Base-by-base conservation (phyloP, 306 rosid species). In the Coriaria nepalensis region DNA sequence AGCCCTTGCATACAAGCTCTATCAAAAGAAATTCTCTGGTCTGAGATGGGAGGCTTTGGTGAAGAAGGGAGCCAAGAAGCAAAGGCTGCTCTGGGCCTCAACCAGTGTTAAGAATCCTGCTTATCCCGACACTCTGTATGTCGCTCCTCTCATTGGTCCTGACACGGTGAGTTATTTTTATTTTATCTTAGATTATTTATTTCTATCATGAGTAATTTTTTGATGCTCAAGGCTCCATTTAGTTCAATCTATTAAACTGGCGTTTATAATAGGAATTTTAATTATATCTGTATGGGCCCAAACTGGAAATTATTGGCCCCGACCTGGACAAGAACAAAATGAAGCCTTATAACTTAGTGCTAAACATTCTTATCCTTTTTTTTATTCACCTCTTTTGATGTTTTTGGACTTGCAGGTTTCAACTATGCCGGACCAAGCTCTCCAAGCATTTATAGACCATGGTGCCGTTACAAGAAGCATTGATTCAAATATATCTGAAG, bases 61-160 rank as follows among this genome's bases (percentile, higher is more conserved):
- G 61, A 84, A 85, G 60, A 90, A 74, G 44, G 98, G 98, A 33
- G 98, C 95, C 54, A 90, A 90, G 75, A 90, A 90, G 78, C 98
- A 90, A 75, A 84, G 98, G 71, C 43, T 90, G 66, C 87, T 90
- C 43, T 90, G 98, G 98, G 98, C 98, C 47, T 90, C 98, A 13
- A 90, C 98, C 56, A 90, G 98, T 49, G 98, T 90, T 62, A 90
- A 90, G 85, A 90, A 90, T 59, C 98, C 98, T 4, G 98, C 98
- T 39, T 90, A 90, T 76, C 52, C 81, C 6, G 98, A 90, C 76
- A 90, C 98, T 59, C 60, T 90, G 73, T 90, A 90, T 59, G 95
- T 90, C 47, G 81, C 87, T 65, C 98, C 98, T 52, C 98, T 90
- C 50, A 90, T 90, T 37, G 98, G 98, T 61, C 95, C 98, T 1